Conservation (phyloP, 2,329 filamentous ascomycete species). For the Talaromyces albobiverticillius region DNA sequence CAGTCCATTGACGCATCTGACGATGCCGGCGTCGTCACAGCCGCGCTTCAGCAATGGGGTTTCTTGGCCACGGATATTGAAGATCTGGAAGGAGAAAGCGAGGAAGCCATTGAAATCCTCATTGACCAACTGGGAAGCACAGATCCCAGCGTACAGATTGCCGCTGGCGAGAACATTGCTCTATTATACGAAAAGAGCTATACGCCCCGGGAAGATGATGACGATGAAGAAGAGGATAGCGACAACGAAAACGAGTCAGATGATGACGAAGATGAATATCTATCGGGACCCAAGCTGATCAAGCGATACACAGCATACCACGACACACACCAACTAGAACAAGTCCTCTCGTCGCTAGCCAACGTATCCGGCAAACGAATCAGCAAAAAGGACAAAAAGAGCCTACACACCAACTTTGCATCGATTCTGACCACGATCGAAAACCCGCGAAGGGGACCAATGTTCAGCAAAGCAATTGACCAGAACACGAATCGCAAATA, state of each 20-base stretch:
- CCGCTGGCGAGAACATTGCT: conserved; percentile 76
- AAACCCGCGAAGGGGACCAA: conserved; percentile 64
- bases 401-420: conserved; percentile 63
- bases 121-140: conserved; percentile 79
- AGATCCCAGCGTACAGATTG: conserved; percentile 69
- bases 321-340: conserved; percentile 59
- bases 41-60: conserved; percentile 75
- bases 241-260: conserved; percentile 42
- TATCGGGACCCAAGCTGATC: conserved; percentile 43
- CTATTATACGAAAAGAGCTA: conserved; percentile 75
- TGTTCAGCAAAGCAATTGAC: conserved; percentile 63
- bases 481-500: conserved; percentile 58
- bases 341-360: conserved; percentile 59
- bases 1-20: conserved; percentile 69
- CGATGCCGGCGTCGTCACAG: conserved; percentile 66
- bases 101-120: conserved; percentile 73
- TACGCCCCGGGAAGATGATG: conserved; percentile 57
- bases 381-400: conserved; percentile 65
- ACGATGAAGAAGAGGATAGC: conserved; percentile 51
- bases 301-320: conserved; percentile 68
- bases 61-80: conserved; percentile 75
- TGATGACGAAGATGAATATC: conserved; percentile 17
- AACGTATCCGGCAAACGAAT: conserved; percentile 60
- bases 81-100: conserved; percentile 68
- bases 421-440: conserved; percentile 66